Conservation (phyloP, 441 rosid genomes). For the Arabidopsis lyrata region DNA sequence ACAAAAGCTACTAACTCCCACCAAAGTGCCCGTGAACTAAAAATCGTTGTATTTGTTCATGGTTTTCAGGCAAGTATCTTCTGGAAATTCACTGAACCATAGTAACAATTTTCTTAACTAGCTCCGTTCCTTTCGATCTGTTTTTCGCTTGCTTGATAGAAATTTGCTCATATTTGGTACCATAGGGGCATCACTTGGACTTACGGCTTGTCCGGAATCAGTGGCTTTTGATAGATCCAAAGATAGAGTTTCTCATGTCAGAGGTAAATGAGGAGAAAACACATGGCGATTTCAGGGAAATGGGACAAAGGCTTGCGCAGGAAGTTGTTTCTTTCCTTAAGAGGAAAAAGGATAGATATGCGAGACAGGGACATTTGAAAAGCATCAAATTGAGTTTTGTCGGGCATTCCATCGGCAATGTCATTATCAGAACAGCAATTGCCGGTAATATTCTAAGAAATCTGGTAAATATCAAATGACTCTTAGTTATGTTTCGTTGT, state of each 20-base stretch:
- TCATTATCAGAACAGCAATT: constrained; percentile 87
- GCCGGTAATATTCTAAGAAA: constrained; percentile 59
- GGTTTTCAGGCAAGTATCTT: constrained; percentile 85
- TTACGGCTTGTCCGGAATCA: constrained; percentile 89
- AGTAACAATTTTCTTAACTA: not conserved
- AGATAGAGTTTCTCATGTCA: constrained; percentile 90
- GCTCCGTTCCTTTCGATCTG: constrained; percentile 12
- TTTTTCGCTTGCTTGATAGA: not conserved
- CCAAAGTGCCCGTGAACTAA: constrained; percentile 61
- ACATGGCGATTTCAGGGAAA: constrained; percentile 86
- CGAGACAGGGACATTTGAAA: constrained; percentile 63
- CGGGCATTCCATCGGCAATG: constrained; percentile 95
- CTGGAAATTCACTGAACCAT: not conserved
- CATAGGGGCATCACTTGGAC: constrained; percentile 95
- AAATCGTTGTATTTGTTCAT: constrained; percentile 89
- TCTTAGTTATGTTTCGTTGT: constrained; percentile 24
- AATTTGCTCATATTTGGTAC: not conserved
- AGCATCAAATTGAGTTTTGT: constrained; percentile 88
- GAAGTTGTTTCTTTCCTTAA: constrained; percentile 84
- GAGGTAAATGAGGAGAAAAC: constrained; percentile 90
- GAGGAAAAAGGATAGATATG: constrained; percentile 75
- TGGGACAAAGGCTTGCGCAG: constrained; percentile 88
- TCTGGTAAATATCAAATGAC: not conserved
- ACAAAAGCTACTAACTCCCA: constrained; percentile 36
- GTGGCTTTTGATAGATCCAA: constrained; percentile 96